Conservation (phyloP, 345 rosid genomes). For the Pistacia vera region DNA sequence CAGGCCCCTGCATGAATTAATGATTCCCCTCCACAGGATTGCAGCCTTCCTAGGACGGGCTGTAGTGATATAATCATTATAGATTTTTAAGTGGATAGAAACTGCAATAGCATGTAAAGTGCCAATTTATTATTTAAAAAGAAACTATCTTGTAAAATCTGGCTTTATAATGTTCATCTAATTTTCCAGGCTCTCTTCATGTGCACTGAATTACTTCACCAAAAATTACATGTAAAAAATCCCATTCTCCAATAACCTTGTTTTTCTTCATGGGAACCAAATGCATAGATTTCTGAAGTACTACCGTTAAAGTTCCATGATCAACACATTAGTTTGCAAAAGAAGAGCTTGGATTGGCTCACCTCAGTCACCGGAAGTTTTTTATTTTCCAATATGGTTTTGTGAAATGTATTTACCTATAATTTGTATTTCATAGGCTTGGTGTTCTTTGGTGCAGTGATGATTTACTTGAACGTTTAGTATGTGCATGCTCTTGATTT, state of each 20-base stretch:
- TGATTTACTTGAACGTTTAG: too few species aligned
- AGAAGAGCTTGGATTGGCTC: not conserved
- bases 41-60: not conserved
- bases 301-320: not conserved
- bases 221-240: not conserved
- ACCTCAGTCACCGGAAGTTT: too few species aligned
- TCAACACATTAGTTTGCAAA: not conserved
- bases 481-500: too few species aligned
- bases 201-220: not conserved
- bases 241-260: not conserved
- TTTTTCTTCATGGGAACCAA: not conserved
- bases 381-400: too few species aligned
- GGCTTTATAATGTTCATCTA: not conserved
- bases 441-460: too few species aligned
- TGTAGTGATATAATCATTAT: not conserved
- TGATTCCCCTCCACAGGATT: not conserved
- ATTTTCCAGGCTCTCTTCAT: not conserved
- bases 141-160: not conserved
- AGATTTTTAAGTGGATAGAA: not conserved
- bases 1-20: not conserved
- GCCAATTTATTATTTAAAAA: not conserved
- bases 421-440: too few species aligned
- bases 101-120: not conserved
- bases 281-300: not conserved
- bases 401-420: constrained; percentile 2